These are phyloP conservation scores for Ramularia collo-cygni DNA, from an alignment of 2,329 filamentous ascomycete genomes.

Conservation along the genomic window DNA sequence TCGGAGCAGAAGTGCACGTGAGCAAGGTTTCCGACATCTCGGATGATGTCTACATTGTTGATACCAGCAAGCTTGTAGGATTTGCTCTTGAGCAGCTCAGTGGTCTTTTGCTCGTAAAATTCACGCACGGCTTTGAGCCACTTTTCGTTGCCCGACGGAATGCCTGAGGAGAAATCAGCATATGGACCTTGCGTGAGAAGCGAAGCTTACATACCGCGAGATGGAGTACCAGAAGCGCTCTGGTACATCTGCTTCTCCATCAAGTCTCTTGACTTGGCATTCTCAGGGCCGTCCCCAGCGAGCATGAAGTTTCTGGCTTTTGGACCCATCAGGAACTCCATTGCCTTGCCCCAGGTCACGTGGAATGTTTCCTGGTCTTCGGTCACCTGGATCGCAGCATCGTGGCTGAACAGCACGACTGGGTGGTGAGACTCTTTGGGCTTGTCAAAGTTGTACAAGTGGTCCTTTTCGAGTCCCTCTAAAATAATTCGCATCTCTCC, in stretches of 20 bases:
- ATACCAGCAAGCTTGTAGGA: constrained; percentile 41
- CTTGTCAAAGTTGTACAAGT: constrained; percentile 35
- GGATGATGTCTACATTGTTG: constrained; percentile 43
- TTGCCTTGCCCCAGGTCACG: constrained; percentile 41
- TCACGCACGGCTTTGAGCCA: constrained; percentile 40
- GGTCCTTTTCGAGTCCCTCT: constrained; percentile 33
- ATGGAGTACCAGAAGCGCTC: constrained; percentile 19
- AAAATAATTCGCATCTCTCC: constrained; percentile 41
- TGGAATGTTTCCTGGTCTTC: constrained; percentile 39
- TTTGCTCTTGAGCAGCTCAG: constrained; percentile 38
- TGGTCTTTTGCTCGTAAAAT: constrained; percentile 44
- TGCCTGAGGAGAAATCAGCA: constrained; percentile 1
- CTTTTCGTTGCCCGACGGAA: constrained; percentile 30
- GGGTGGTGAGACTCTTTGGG: constrained; percentile 28
- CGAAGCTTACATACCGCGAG: no score
- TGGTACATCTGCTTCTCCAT: constrained; percentile 39
- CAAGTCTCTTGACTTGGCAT: constrained; percentile 38
- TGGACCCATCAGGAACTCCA: constrained; percentile 39
- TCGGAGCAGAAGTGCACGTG: constrained; percentile 50
- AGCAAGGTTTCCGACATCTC: constrained; percentile 46
- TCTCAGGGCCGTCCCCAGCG: constrained; percentile 37
- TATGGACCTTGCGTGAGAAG: neutral
- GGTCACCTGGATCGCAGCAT: constrained; percentile 39
- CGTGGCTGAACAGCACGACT: constrained; percentile 39
- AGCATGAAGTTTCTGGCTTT: constrained; percentile 43